A percentile compares a stretch with the other conserved stretches of the same genome.
These are phyloP conservation scores for Calonectria ilicicola DNA, from an alignment of 2,329 filamentous ascomycete species.

Conservation along the genomic window DNA sequence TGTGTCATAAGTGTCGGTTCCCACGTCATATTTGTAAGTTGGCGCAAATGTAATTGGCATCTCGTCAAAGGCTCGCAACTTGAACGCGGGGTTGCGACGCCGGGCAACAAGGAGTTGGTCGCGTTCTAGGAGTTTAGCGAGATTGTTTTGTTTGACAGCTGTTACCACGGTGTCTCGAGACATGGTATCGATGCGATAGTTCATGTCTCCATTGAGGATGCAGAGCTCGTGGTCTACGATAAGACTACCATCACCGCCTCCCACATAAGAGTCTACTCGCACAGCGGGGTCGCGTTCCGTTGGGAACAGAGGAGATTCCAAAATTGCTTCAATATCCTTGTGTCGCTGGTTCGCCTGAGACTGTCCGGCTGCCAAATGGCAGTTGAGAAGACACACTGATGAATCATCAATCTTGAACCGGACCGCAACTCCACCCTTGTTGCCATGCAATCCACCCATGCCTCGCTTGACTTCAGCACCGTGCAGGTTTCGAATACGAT, in stretches of 20 bases:
- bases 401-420: slow-evolving; percentile 96
- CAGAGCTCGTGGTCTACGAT: slow-evolving; percentile 98
- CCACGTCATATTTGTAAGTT: slow-evolving; percentile 98
- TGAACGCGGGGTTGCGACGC: slow-evolving; percentile 90
- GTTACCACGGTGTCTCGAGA: slow-evolving; percentile 92
- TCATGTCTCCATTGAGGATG: slow-evolving; percentile 93
- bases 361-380: slow-evolving; percentile 95
- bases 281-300: slow-evolving; percentile 74
- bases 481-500: slow-evolving; percentile 81
- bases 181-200: slow-evolving; percentile 98
- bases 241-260: slow-evolving; percentile 95
- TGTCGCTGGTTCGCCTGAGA: slow-evolving; percentile 91
- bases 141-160: slow-evolving; percentile 83
- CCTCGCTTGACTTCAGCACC: slow-evolving; percentile 92
- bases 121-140: slow-evolving; percentile 87
- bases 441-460: slow-evolving; percentile 94
- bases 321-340: slow-evolving; percentile 89
- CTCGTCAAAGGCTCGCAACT: slow-evolving; percentile 91
- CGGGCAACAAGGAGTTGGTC: slow-evolving; percentile 93
- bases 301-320: slow-evolving; percentile 83
- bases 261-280: slow-evolving; percentile 83
- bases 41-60: slow-evolving; percentile 91
- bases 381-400: slow-evolving; percentile 96
- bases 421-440: slow-evolving; percentile 93
- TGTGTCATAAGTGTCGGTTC: slow-evolving; percentile 92